Evolutionary conservation across 1,284 basidiomycete species (phyloP), one percentile per base, ranked within the genome.

Genomic region (Macrocystidia cucumis): DNA sequence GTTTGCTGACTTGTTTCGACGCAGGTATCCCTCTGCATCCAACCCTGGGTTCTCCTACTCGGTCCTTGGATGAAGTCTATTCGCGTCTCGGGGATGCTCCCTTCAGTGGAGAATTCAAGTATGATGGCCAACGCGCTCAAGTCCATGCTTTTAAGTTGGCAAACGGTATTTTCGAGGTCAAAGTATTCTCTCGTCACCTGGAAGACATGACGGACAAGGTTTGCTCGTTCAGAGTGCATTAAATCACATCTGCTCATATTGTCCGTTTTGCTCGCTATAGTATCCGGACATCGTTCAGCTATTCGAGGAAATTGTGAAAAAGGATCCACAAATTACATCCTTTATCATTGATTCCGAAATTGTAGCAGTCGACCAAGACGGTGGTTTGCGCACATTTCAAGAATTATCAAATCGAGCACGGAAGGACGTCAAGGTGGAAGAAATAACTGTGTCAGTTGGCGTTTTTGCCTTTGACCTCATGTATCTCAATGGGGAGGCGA

Each of bases 131-230:
- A 54, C 69, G 89, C 50, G 85, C 77, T 39, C 91, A 95, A 51
- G 88, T 92, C 18, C 91, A 95, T 49, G 70, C 91, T 16, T n/a
- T n/a, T n/a, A n/a, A n/a, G n/a, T n/a, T n/a, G n/a, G n/a, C n/a
- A n/a, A n/a, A n/a, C n/a, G n/a, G n/a, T n/a, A n/a, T n/a, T n/a
- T n/a, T n/a, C n/a, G n/a, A n/a, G 41, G 72, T 91, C 23, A 73
- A 78, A 34, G 66, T 95, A 29, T 96, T 96, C 61, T 89, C 85
- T 38, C 73, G 91, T 20, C 91, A 95, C 62, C 63, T 96, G 17
- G 91, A 95, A 59, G 83, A 92, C 49, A 92, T 92, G 88, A 92
- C 89, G 2, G 75, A 78, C 44, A 91, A 91, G 64, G 83, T 75
- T 50, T 47, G 52, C 34, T 29, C 35, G 27, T 34, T 37, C n/a